phyloP scores from a whole-genome alignment of 192 early-diverging fungal genomes.

The Mortierella claussenii region DNA sequence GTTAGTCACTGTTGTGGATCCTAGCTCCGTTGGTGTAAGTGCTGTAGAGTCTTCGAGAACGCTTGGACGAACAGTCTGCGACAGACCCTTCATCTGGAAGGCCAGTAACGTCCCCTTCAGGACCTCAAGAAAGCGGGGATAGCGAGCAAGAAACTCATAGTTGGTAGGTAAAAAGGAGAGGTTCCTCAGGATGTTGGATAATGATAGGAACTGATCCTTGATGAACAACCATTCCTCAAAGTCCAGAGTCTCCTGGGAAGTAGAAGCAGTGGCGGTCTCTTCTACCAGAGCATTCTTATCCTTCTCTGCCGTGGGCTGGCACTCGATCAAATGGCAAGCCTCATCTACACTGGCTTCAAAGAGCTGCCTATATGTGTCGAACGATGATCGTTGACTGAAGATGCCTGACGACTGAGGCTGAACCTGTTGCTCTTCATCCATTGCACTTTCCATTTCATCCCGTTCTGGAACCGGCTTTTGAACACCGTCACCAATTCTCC shows the following conservation, averaged over 20 bases:
- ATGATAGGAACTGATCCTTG: conserved; percentile 64
- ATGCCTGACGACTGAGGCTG: conserved; percentile 11
- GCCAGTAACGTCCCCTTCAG: conserved; percentile 45
- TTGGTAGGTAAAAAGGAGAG: conserved; percentile 65
- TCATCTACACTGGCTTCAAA: conserved; percentile 67
- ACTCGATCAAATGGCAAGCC: conserved; percentile 46
- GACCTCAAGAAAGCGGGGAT: conserved; percentile 56
- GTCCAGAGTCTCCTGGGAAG: neutral
- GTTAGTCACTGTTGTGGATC: neutral
- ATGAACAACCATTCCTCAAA: conserved; percentile 31
- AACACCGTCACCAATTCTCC: conserved; percentile 11
- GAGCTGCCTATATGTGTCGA: conserved; percentile 59
- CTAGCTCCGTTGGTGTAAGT: neutral
- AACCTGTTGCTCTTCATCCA: conserved; percentile 2
- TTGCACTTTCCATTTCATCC: neutral
- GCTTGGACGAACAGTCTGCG: neutral
- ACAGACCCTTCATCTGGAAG: conserved; percentile 26
- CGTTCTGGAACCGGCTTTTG: neutral
- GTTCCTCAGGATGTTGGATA: conserved; percentile 65
- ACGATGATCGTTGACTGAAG: conserved; percentile 19
- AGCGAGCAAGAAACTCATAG: conserved; percentile 57
- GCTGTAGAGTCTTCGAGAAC: neutral
- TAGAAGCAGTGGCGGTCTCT: neutral
- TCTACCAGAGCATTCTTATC: conserved; percentile 5
- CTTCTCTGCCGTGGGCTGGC: conserved; percentile 25